A percentile compares a stretch with the other conserved stretches of the same genome.
Conservation (phyloP, 148 eudicot species). For the Cornus suecica region DNA sequence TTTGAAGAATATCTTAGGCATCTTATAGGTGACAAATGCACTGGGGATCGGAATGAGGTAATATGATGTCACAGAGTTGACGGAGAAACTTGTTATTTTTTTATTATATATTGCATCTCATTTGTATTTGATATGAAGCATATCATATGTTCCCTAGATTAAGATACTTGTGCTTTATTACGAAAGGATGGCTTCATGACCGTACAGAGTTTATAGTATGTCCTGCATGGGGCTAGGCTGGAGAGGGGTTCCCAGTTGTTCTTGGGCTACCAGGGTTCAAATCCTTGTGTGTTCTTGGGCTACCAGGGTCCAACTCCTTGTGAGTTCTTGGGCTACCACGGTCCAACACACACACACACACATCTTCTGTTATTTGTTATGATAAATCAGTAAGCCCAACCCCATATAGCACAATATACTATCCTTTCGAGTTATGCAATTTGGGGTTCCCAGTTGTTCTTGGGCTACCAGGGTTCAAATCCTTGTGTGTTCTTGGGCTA, state of each 20-base stretch:
- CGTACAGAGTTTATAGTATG: too few species aligned
- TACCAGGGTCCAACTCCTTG: too few species aligned
- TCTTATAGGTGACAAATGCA: constrained; percentile 58
- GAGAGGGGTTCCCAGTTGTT: too few species aligned
- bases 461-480: too few species aligned
- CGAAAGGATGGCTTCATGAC: neutral
- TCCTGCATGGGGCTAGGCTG: too few species aligned
- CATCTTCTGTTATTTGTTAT: too few species aligned
- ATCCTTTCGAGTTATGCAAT: neutral
- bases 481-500: too few species aligned
- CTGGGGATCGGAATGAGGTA: constrained; percentile 89
- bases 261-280: too few species aligned
- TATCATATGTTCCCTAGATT: neutral
- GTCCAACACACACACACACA: too few species aligned
- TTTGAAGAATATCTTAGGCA: constrained; percentile 83
- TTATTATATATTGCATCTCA: neutral
- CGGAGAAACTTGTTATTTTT: neutral
- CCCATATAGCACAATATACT: neutral
- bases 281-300: too few species aligned
- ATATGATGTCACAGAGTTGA: neutral
- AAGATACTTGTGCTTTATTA: neutral
- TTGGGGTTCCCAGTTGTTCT: neutral
- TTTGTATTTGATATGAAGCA: neutral
- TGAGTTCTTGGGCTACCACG: too few species aligned
- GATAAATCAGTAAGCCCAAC: neutral